Conservation (phyloP, 805 yeast species). For the Brettanomyces anomalus region DNA sequence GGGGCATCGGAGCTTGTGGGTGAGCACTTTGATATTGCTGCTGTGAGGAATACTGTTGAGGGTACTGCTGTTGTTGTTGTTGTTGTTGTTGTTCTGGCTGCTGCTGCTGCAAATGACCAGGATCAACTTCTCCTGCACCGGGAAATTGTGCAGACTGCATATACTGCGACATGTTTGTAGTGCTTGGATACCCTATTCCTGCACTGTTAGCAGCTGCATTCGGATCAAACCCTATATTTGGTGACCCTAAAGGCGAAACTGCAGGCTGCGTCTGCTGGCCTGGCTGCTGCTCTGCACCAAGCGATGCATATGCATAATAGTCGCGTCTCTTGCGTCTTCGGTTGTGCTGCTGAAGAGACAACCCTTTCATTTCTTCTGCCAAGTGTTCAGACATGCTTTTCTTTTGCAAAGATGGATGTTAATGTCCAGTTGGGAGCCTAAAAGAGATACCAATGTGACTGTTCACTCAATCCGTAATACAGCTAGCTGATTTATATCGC, state of each 20-base stretch:
- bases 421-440: no score
- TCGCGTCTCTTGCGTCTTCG: slow-evolving; percentile 8
- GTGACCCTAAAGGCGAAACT: slow-evolving; percentile 3
- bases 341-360: no score
- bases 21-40: slow-evolving; percentile 13
- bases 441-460: no score
- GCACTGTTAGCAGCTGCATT: slow-evolving; percentile 24
- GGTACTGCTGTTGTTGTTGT: slow-evolving; percentile 8
- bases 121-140: no score
- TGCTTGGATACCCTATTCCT: slow-evolving; percentile 14
- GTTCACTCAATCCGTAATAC: no score
- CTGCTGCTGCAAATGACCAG: no score
- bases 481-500: no score
- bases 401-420: no score
- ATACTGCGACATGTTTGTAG: background rate
- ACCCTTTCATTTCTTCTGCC: no score
- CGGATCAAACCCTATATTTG: slow-evolving; percentile 19
- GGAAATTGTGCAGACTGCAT: no score
- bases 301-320: slow-evolving; percentile 21
- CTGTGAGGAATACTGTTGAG: slow-evolving; percentile 24
- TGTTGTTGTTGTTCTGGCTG: no score
- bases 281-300: slow-evolving; percentile 10
- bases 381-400: no score
- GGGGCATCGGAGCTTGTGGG: background rate
- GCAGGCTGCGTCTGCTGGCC: slow-evolving; percentile 3